These are phyloP conservation scores for Trichoderma pleuroti DNA, from an alignment of 2,329 filamentous ascomycete species.

Conservation along the genomic window DNA sequence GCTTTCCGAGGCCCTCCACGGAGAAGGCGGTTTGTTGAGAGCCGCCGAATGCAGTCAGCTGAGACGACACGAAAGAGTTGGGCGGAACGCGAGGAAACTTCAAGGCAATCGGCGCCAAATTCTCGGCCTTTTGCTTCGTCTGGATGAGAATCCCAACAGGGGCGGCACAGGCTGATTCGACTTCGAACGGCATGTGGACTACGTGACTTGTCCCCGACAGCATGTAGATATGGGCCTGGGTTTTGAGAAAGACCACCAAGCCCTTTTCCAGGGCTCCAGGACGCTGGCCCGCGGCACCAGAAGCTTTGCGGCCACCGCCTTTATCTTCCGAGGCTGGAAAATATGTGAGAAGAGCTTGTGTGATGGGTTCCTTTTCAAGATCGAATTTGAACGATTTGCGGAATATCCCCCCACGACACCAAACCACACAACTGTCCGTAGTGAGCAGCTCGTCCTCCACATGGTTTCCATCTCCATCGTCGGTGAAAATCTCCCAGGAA, in stretches of 20 bases:
- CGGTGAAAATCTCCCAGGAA: conserved; percentile 64
- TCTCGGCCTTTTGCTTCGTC: conserved; percentile 61
- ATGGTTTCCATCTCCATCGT: conserved; percentile 38
- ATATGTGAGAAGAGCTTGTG: conserved; percentile 80
- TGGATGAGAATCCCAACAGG: conserved; percentile 83
- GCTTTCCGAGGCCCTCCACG: conserved; percentile 53
- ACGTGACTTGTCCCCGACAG: conserved; percentile 83
- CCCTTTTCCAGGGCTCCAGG: conserved; percentile 55
- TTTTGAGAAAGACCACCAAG: conserved; percentile 85
- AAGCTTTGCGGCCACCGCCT: conserved; percentile 18
- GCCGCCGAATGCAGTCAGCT: conserved; percentile 53
- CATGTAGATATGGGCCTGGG: conserved; percentile 91
- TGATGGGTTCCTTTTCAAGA: conserved; percentile 78
- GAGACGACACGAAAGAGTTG: conserved; percentile 77
- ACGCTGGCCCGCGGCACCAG: conserved; percentile 11
- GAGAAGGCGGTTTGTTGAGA: conserved; percentile 53
- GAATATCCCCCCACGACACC: conserved; percentile 82
- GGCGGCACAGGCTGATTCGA: conserved; percentile 79
- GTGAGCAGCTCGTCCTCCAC: conserved; percentile 77
- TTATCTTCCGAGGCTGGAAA: conserved; percentile 60
- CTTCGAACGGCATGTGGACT: conserved; percentile 90
- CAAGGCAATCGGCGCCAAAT: conserved; percentile 48
- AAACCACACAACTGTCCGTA: conserved; percentile 74
- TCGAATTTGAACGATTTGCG: conserved; percentile 84
- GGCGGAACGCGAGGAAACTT: conserved; percentile 64